Evolutionary conservation across 495 filamentous ascomycete species (phyloP), one percentile per base, ranked within the genome.

Genomic region (Trichocladium antarcticum): DNA sequence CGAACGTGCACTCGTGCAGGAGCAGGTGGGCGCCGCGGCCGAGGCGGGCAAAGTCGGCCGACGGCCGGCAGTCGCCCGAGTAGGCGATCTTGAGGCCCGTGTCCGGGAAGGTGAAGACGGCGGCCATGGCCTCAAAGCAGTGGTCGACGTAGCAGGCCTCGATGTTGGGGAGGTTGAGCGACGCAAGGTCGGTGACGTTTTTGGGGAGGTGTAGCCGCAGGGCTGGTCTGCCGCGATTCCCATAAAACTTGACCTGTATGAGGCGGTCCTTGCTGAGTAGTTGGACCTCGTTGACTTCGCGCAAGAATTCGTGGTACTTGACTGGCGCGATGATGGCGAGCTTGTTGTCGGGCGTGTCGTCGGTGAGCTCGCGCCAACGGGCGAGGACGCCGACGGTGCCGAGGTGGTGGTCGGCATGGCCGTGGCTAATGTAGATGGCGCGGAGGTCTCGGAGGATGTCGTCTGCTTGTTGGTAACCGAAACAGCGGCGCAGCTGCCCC

Each of bases 351-450:
- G 42, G 1, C 21, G 40, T 19, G 15, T 19, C 5, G 5, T 47
- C 44, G 9, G 21, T 55, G 38, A 61, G 54, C 74, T 76, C 50
- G 21, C 20, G 58, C 49, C 83, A 80, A 80, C 87, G 90, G 15
- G 85, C 85, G 57, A 99, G 82, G 21, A 96, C 68, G 15, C 82
- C 74, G 21, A 74, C 73, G 0, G 81, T 85, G 27, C 92, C 92
- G 16, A 97, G 76, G 58, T 99, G 92, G 65, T 99, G 92, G 68
- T 99, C 92, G 22, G 92, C 92, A 59, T 99, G 92, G 43, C 90
- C 67, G 65, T 99, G 92, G 59, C 85, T 90, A 60, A 99, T 90
- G 83, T 86, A 96, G 45, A 99, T 84, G 54, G 79, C 75, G 32
- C 83, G 85, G 21, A 99, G 71, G 49, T 95, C 85, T 45, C 70